Base-by-base conservation (phyloP, 345 rosid species). In the Citrus trifoliata region DNA sequence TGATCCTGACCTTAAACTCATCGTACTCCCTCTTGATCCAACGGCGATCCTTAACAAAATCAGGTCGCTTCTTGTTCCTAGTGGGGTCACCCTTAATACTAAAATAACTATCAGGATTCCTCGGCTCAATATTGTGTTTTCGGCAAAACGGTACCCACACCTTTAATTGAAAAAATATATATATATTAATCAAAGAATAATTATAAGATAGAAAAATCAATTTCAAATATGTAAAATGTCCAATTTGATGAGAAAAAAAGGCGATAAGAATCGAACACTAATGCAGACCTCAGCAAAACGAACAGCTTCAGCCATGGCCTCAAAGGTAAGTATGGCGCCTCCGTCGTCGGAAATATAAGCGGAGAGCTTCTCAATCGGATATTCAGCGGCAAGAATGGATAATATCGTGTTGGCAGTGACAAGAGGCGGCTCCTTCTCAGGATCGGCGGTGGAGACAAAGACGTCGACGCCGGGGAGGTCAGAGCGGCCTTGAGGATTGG, bases 21-120 rank as follows among this genome's bases (percentile, higher is more conserved):
- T 93, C 98, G 30, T 93, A 93, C 85, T 93, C 99, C 70, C 99
- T 91, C 87, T 95, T 93, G 75, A 95, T 91, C 99, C 99, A 95
- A 42, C 98, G 89, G 2, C 98, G 90, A 73, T 95, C 99, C 87
- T 91, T 93, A 12, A 93, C 97, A 48, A 95, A 95, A 83, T 95
- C 99, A 10, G 82, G 91, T 67, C 70, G 86, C 73, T 93, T 95
- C 89, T 95, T 95, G 84, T 90, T 87, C 81, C 90, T 95, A 0
- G 96, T 93, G 0, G 94, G 97, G 73, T 95, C 98, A 1, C 80
- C 88, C 81, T 93, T 93, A 63, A 82, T 10, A 81, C 3, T 89
- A 80, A 95, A 95, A 85, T 95, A 95, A 82, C 94, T 93, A 68
- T 95, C 98, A 1, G 98, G 98, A 74, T 93, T 95, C 79, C 97